These are phyloP conservation scores for Rhizopus microsporus DNA, from an alignment of 371 early-diverging fungal species.

Conservation along the genomic window DNA sequence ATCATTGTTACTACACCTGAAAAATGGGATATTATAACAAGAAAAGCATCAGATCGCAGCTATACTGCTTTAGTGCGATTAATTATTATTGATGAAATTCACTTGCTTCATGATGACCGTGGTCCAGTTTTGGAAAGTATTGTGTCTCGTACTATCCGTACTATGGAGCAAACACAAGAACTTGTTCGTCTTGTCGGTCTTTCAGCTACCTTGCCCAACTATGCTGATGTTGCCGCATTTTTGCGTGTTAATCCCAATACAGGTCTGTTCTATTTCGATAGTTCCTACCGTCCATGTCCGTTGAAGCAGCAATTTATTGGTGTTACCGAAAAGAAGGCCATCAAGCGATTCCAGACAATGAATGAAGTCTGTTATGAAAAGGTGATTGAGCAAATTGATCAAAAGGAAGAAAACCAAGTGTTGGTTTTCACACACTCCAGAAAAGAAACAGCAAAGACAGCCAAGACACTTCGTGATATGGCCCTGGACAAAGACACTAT, in stretches of 20 bases:
- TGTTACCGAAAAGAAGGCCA: slow-evolving; percentile 93
- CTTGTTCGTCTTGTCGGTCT: slow-evolving; percentile 96
- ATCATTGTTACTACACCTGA: slow-evolving; percentile 99
- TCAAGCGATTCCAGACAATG: slow-evolving; percentile 93
- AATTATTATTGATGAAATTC: slow-evolving; percentile 99
- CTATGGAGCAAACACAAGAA: slow-evolving; percentile 89
- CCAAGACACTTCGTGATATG: slow-evolving; percentile 88
- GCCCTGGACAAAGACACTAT: slow-evolving; percentile 86
- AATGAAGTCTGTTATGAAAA: slow-evolving; percentile 95
- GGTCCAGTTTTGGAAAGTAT: slow-evolving; percentile 98
- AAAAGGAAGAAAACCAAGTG: slow-evolving; percentile 83
- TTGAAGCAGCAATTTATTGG: slow-evolving; percentile 95
- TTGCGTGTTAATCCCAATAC: slow-evolving; percentile 83
- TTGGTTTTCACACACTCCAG: slow-evolving; percentile 98
- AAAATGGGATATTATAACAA: slow-evolving; percentile 99
- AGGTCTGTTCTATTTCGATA: slow-evolving; percentile 95
- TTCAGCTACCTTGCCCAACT: slow-evolving; percentile 99
- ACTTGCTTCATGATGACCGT: slow-evolving; percentile 98
- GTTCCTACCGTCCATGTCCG: slow-evolving; percentile 92
- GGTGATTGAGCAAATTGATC: slow-evolving; percentile 83
- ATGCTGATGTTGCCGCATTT: slow-evolving; percentile 95
- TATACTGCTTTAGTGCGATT: slow-evolving; percentile 92
- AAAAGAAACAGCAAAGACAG: slow-evolving; percentile 96
- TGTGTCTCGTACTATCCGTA: slow-evolving; percentile 91
- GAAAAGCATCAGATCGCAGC: slow-evolving; percentile 92